Evolutionary conservation across 768 basidiomycete genomes (phyloP).

Genomic region (Udeniomyces megalosporus): DNA sequence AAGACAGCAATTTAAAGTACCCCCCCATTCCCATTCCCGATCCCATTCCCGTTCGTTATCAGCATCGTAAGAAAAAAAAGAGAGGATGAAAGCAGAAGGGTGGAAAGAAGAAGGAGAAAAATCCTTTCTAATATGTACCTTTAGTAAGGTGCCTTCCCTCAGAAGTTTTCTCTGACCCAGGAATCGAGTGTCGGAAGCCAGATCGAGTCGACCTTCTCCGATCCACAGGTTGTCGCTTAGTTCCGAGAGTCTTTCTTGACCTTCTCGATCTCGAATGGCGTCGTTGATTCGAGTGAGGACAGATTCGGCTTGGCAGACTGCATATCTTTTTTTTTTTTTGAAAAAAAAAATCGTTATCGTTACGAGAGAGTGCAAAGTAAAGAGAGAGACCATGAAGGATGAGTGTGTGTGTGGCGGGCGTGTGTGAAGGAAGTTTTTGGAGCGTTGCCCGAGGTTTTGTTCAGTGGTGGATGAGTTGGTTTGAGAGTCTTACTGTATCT

Average conservation of each 20-base stretch:
- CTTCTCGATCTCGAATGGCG: conserved; percentile 67
- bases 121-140: conserved; percentile 32
- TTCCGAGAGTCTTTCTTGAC: conserved; percentile 50
- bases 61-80: not conserved
- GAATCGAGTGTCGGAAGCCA: conserved; percentile 74
- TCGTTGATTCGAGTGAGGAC: conserved; percentile 76
- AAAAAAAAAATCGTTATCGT: conserved; percentile 41
- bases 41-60: too few species aligned
- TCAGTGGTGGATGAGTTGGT: too few species aligned
- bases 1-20: too few species aligned
- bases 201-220: conserved; percentile 46
- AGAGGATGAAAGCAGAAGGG: not conserved
- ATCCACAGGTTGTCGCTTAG: conserved; percentile 64
- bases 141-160: conserved; percentile 59
- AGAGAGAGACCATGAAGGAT: too few species aligned
- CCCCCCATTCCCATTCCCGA: too few species aligned
- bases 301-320: conserved; percentile 42
- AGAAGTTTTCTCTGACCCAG: conserved; percentile 66
- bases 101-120: not conserved
- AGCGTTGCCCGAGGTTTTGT: too few species aligned
- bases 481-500: conserved; percentile 4
- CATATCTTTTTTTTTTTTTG: conserved; percentile 8
- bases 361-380: too few species aligned
- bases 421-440: too few species aligned
- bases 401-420: too few species aligned